Percentiles rank a stretch among this genome's conserved stretches.
phyloP scores from a whole-genome alignment of 108 stramenopile genomes.

The Discostella pseudostelligera region DNA sequence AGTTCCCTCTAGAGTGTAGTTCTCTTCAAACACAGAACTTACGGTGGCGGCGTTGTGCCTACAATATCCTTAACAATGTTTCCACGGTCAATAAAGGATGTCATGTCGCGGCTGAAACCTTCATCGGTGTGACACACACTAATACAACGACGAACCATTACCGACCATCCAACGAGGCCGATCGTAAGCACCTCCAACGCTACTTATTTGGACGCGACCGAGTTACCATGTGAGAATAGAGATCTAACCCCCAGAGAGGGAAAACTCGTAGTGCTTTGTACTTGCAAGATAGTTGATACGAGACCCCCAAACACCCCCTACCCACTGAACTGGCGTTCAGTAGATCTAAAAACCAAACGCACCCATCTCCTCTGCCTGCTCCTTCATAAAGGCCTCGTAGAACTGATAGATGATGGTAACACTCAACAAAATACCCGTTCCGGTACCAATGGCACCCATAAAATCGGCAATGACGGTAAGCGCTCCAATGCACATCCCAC shows the following conservation, averaged over 20 bases:
- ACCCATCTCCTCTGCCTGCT: constrained; percentile 51
- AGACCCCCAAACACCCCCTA: background rate
- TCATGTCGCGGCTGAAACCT: constrained; percentile 40
- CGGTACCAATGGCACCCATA: constrained; percentile 98
- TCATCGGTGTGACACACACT: constrained; percentile 39
- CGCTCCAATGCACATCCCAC: constrained; percentile 99
- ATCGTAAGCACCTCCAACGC: constrained; percentile 87
- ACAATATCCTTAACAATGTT: constrained; percentile 34
- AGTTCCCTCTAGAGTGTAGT: no score
- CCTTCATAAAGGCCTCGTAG: constrained; percentile 94
- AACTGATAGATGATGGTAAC: constrained; percentile 99
- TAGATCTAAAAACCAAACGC: constrained; percentile 40
- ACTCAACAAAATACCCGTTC: constrained; percentile 96
- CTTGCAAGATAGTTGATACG: background rate
- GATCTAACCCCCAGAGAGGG: background rate
- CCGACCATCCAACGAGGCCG: constrained; percentile 76
- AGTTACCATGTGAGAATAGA: constrained; percentile 25
- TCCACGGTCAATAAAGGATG: constrained; percentile 26
- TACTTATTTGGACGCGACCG: constrained; percentile 78
- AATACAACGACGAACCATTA: constrained; percentile 73
- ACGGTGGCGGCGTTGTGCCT: constrained; percentile 51
- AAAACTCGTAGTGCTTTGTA: background rate
- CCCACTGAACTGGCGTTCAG: background rate
- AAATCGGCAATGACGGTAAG: constrained; percentile 97
- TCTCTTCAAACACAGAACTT: constrained; percentile 16